Evolutionary conservation across 768 basidiomycete species (phyloP), one percentile per base, ranked within the genome.

Genomic region (Lactarius vividus): DNA sequence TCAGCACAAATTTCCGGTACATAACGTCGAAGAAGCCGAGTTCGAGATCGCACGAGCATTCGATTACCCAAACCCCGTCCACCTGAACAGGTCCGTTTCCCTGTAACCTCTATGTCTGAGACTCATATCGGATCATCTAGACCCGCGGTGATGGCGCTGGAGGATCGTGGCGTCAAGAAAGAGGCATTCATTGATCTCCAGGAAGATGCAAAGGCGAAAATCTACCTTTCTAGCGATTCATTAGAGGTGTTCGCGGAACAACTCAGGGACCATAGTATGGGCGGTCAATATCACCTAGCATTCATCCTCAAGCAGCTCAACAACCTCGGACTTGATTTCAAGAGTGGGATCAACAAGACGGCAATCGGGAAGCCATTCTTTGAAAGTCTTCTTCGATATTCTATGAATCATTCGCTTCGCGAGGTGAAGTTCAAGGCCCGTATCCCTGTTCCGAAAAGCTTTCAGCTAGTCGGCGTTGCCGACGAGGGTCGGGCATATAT

Each of bases 1-100:
- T 0, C 93, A 93, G 91, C 82, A 80, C 35, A 94, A 94, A 68
- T 94, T 94, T 65, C 76, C 81, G 13, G 84, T 81, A 8, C 81
- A 75, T 0, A 73, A 79, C 1, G 76, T 81, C 40, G 81, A 77
- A 39, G 71, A 77, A 40, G 72, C 71, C 9, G 86, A 88, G 13
- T 87, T 94, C 60, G 92, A 94, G 71, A 92, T 93, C 31, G 88
- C 90, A 0, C 79, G 80, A 58, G 78, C 85, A 0, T 86, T 93
- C 70, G 79, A 81, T 52, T 75, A 76, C 39, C 89, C 91, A 0
- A 87, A 84, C 37, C 73, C 72, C 3, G 85, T 85, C 46, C 87
- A 91, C 75, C 77, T 95, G 18, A 95, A 94, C 73, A 81, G 89
- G 90, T 92, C 44, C 16, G 52, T 26, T 15, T 16, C 10, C n/a